phyloP scores from a whole-genome alignment of 2,329 filamentous ascomycete genomes.

The Xylaria digitata region DNA sequence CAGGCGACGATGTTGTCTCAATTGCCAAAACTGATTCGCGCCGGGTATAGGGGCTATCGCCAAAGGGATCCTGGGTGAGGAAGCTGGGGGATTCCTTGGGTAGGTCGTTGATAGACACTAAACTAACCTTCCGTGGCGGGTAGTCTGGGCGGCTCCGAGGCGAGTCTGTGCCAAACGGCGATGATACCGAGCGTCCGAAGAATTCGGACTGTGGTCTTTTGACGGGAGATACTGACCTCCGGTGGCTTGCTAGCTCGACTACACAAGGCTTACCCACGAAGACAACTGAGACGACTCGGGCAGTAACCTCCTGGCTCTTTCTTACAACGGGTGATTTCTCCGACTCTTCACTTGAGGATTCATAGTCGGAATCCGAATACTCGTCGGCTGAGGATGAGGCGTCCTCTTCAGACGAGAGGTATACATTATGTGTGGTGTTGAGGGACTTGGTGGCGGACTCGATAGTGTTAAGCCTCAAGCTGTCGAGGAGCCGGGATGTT shows the following conservation, averaged over 20 bases:
- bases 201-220: constrained; percentile 49
- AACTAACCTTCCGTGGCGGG: constrained; percentile 58
- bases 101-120: constrained; percentile 48
- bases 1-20: constrained; percentile 43
- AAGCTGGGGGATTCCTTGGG: constrained; percentile 59
- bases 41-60: constrained; percentile 52
- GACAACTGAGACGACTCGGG: constrained; percentile 68
- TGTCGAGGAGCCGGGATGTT: constrained; percentile 59
- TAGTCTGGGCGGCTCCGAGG: constrained; percentile 45
- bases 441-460: constrained; percentile 51
- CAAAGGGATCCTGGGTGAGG: constrained; percentile 66
- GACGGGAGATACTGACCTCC: constrained; percentile 58
- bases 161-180: constrained; percentile 46
- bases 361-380: constrained; percentile 66
- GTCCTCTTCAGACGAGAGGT: constrained; percentile 74
- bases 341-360: constrained; percentile 57
- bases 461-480: constrained; percentile 52
- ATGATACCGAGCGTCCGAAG: constrained; percentile 37
- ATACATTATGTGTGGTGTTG: constrained; percentile 66
- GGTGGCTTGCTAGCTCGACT: constrained; percentile 59
- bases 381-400: constrained; percentile 71
- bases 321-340: constrained; percentile 47
- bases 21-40: constrained; percentile 44
- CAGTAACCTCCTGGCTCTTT: constrained; percentile 65
- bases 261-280: constrained; percentile 70